Evolutionary conservation across 441 rosid genomes (phyloP), one percentile per base, ranked within the genome.

Genomic region (Kokia cookei): DNA sequence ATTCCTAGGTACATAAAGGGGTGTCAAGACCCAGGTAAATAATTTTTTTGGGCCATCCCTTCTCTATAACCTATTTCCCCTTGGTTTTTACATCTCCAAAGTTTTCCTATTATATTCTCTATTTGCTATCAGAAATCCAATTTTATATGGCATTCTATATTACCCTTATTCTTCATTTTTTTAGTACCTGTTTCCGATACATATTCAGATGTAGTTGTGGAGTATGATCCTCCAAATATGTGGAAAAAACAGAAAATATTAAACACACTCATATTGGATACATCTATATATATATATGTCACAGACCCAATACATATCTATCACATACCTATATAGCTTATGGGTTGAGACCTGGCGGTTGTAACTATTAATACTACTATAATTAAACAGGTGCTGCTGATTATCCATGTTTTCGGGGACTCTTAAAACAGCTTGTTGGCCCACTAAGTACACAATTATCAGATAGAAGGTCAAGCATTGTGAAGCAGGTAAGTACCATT

Each of bases 401-500:
- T 72, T 88, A 87, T 78, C 84, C 95, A 32, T 90, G 90, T 81
- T 96, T 96, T 74, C 92, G 91, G 76, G 98, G 97, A 80, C 94
- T 94, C 64, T 61, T 96, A 86, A 94, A 96, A 83, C 99, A 96
- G 76, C 95, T 96, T 86, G 84, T 84, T 82, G 91, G 89, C 60
- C 94, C 98, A 77, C 80, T 96, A 73, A 89, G 88, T 84, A 82
- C 92, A 65, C 99, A 96, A 69, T 82, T 96, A 82, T 87, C 99
- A 57, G 99, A 96, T 76, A 86, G 99, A 71, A 94, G 99, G 85
- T 96, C 99, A 71, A 94, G 88, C 84, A 88, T 96, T 66, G 99
- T 96, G 69, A 96, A 96, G 86, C 99, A 96, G 97, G 99, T 93
- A 66, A 55, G 77, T 51, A 48, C 5, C 29, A 24, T 43, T 79